These are phyloP conservation scores for Debaryomyces prosopidis DNA, from an alignment of 805 yeast species.

Conservation along the genomic window DNA sequence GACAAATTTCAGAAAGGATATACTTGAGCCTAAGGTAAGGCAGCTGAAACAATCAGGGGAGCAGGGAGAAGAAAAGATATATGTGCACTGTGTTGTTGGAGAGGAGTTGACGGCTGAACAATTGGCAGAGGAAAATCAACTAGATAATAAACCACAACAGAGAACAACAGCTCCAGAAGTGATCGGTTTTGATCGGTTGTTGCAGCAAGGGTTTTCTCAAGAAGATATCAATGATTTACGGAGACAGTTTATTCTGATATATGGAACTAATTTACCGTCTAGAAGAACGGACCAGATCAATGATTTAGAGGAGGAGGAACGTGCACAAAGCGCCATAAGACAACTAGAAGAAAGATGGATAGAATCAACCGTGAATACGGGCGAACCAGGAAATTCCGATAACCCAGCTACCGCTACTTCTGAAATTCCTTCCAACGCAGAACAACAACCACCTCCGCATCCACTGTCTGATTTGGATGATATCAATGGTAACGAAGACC, in stretches of 20 bases:
- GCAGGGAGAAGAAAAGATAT: slow-evolving; percentile 37
- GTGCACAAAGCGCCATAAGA: slow-evolving; percentile 40
- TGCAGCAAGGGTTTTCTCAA: slow-evolving; percentile 80
- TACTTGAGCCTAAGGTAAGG: slow-evolving; percentile 32
- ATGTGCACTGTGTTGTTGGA: slow-evolving; percentile 80
- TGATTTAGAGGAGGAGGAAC: slow-evolving; percentile 46
- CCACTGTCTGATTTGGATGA: slow-evolving; percentile 33
- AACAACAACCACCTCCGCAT: slow-evolving; percentile 10
- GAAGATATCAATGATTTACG: slow-evolving; percentile 74
- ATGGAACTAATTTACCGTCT: slow-evolving; percentile 46
- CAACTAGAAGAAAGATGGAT: slow-evolving; percentile 88
- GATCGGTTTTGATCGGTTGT: slow-evolving; percentile 80
- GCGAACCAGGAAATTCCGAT: slow-evolving; percentile 41
- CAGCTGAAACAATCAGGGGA: slow-evolving; percentile 8
- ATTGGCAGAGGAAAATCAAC: slow-evolving; percentile 56
- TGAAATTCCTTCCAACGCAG: slow-evolving; percentile 9
- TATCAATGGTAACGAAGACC: slow-evolving; percentile 53
- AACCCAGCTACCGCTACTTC: slow-evolving; percentile 7
- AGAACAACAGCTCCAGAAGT: slow-evolving; percentile 63
- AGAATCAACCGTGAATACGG: slow-evolving; percentile 61
- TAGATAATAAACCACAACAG: slow-evolving; percentile 52
- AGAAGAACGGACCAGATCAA: slow-evolving; percentile 21
- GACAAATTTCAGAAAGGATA: slow-evolving; percentile 55
- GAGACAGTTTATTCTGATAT: slow-evolving; percentile 69
- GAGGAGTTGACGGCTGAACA: slow-evolving; percentile 57